Base-by-base conservation (phyloP, 179 eudicot species). In the Amaranthus tricolor region DNA sequence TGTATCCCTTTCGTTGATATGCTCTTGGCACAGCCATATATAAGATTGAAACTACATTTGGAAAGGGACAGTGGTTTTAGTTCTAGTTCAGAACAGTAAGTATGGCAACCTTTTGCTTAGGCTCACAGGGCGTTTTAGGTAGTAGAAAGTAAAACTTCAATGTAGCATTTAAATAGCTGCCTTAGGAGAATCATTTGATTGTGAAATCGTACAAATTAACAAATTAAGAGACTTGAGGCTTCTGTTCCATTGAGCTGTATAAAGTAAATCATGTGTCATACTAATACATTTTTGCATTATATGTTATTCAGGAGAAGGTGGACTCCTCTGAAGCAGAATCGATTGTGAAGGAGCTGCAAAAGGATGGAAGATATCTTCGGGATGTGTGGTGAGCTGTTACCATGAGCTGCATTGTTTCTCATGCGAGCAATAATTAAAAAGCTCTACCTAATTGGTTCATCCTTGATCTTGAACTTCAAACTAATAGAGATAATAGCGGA, bases 321-420 rank as follows among this genome's bases (percentile, higher is more conserved):
- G 81, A 77, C 31, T 83, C 86, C 19, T 65, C 86, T 14, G 68
- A 83, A 66, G 81, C 86, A 9, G 86, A 83, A 50, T 66, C 79
- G 19, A 65, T 77, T 40, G 83, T 83, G 63, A 83, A 83, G 72
- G 77, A 80, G 69, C 60, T 83, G 68, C 86, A 83, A 74, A 70
- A 71, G 63, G 86, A 83, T 65, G 86, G 86, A 71, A 62, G 86
- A 77, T 83, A 83, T 76, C 83, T 83, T 17, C 80, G 86, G 61
- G 86, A 83, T 66, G 83, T 83, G 69, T 83, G 86, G 86, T 83
- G 72, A 80, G 61, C 55, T 59, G 24, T 48, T 43, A 66, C 69
- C 0, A 13, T 60, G 11, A 48, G 58, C 31, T 17, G 51, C 45
- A 8, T 78, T n/a, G 75, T 50, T 62, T 44, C 55, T 17, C 52